phyloP scores from a whole-genome alignment of 1,284 basidiomycete species.

The Rugosomyces carneus region DNA sequence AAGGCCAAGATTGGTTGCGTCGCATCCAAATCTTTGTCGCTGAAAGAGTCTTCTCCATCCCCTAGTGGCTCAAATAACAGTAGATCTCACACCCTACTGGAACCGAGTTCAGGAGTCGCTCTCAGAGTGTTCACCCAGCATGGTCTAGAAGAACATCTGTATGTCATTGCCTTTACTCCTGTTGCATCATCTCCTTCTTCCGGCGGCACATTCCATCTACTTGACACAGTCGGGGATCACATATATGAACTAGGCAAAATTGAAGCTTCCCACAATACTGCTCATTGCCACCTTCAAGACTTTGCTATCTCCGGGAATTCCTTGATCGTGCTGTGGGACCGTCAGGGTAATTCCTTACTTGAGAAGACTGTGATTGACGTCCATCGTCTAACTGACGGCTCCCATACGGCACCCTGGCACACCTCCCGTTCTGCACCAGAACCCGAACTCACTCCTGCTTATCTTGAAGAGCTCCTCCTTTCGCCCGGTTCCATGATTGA shows the following conservation, averaged over 20 bases:
- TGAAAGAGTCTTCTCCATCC: conserved; percentile 28
- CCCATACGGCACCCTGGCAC: conserved; percentile 40
- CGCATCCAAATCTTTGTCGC: conserved; percentile 46
- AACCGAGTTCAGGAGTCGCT: conserved; percentile 53
- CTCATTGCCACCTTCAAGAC: conserved; percentile 69
- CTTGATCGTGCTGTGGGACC: conserved; percentile 70
- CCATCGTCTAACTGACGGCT: conserved; percentile 26
- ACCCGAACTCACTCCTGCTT: conserved; percentile 75
- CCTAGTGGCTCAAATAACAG: conserved; percentile 27
- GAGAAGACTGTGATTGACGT: conserved; percentile 47
- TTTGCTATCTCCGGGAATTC: conserved; percentile 51
- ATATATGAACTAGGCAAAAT: conserved; percentile 51
- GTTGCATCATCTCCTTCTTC: conserved; percentile 52
- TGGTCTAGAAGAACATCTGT: conserved; percentile 39
- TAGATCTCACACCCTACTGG: conserved; percentile 44
- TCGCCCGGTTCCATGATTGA: conserved; percentile 67
- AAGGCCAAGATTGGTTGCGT: conserved; percentile 65
- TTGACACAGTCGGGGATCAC: conserved; percentile 48
- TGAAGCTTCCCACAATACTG: conserved; percentile 51
- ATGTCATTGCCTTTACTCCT: conserved; percentile 63
- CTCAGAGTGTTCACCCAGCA: conserved; percentile 48
- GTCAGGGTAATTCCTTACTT: conserved; percentile 67
- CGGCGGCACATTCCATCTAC: conserved; percentile 66
- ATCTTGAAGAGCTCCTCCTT: conserved; percentile 78
- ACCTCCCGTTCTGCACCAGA: conserved; percentile 54